Base-by-base conservation (phyloP, 352 stramenopile species). In the Globisporangium solare region DNA sequence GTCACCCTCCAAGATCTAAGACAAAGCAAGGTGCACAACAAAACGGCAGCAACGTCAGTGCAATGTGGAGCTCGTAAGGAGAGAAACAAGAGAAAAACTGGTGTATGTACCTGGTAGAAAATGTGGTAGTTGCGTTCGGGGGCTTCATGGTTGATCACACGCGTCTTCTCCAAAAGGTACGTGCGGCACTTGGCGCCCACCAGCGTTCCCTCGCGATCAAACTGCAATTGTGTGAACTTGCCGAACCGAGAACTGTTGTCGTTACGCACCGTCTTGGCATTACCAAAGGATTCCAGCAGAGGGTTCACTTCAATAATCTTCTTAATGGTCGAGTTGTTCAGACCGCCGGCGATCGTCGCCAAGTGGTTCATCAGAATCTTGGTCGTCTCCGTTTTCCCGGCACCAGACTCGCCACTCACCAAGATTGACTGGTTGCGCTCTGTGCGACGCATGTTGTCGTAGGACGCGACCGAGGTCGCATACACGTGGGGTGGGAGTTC, bases 231-330 rank as follows among this genome's bases (percentile, higher is more conserved):
- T 65, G 97, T 98, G 66, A 97, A 99, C 67, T 98, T 98, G 51
- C 96, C 96, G 71, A 99, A 99, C 32, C 96, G 86, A 64, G 68
- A 90, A 27, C 89, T 98, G 68, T 99, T 99, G 76, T 98, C 91
- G 74, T 99, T 99, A n/a, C 96, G 77, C 15, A 98, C 78, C 0
- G 96, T 99, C 66, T 97, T 96, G 57, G 96, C 95, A 69, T 99
- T 99, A 65, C 97, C 97, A 72, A 99, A 99, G 12, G 91, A 94
- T 77, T 99, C 97, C 2, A 99, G 79, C 45, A 99, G 79, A n/a
- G 97, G 97, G 74, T 99, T 99, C 18, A 96, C 96, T 54, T 97
- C 94, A 22, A 99, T 87, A 51, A 99, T 97, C 56, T 92, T 88
- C 61, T 97, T 97, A 60, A 98, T 96, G 24, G 95, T 96, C n/a